Conservation (phyloP, 1,284 basidiomycete species). For the Ustilago lituana region DNA sequence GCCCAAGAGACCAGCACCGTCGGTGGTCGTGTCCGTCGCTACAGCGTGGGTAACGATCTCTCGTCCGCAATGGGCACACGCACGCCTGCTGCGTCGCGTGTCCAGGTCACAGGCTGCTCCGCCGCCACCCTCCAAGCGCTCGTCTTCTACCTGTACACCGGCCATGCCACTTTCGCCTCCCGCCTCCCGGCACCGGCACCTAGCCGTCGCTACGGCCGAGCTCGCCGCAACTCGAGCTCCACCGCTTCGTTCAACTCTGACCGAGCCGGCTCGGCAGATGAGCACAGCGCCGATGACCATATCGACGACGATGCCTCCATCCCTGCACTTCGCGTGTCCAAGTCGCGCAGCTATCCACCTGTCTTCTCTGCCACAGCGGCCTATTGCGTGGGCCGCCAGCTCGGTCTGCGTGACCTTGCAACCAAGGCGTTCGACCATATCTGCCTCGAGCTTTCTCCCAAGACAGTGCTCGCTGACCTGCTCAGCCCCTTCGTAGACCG, state of each 20-base stretch:
- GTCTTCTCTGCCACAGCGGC: slow-evolving; percentile 51
- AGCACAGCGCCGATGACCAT: slow-evolving; percentile 12
- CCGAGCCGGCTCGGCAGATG: slow-evolving; percentile 15
- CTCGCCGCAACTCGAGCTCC: slow-evolving; percentile 17
- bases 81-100: slow-evolving; percentile 14
- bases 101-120: slow-evolving; percentile 43
- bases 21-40: slow-evolving; percentile 27
- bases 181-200: slow-evolving; percentile 16
- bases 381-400: slow-evolving; percentile 55
- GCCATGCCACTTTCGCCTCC: slow-evolving; percentile 46
- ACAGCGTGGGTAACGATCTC: slow-evolving; percentile 39
- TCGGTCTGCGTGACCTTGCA: slow-evolving; percentile 46
- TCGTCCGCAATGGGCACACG: slow-evolving; percentile 4
- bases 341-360: slow-evolving; percentile 42
- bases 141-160: slow-evolving; percentile 58
- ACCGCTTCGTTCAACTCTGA: slow-evolving; percentile 19
- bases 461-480: slow-evolving; percentile 50
- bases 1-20: slow-evolving; percentile 4
- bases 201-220: slow-evolving; percentile 17
- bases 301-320: slow-evolving; percentile 3
- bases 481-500: slow-evolving; percentile 57
- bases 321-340: slow-evolving; percentile 10
- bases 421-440: slow-evolving; percentile 53
- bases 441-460: slow-evolving; percentile 39
- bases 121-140: slow-evolving; percentile 54